phyloP scores from a whole-genome alignment of 257 asterid genomes.

The Avicennia marina region DNA sequence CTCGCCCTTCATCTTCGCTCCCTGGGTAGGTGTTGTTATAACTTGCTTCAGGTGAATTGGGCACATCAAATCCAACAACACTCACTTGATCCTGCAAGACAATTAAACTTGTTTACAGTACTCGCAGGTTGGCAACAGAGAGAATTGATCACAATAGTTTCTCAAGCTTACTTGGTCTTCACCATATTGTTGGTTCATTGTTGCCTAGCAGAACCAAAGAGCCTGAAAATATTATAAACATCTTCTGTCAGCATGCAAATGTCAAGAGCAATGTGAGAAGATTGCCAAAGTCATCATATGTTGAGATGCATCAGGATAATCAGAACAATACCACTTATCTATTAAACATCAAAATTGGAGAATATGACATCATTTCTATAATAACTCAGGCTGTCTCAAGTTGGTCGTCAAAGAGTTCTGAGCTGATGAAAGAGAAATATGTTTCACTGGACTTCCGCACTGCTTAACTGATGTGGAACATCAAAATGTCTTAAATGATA shows the following conservation, averaged over 20 bases:
- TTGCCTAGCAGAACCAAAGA: constrained; percentile 11
- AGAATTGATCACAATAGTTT: neutral
- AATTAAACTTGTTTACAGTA: neutral
- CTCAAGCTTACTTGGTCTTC: constrained; percentile 58
- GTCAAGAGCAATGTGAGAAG: neutral
- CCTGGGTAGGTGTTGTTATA: constrained; percentile 60
- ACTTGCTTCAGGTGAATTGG: constrained; percentile 76
- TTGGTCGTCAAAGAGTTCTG: neutral
- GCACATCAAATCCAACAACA: constrained; percentile 73
- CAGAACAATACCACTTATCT: neutral
- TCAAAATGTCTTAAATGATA: too few species aligned
- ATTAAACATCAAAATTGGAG: neutral
- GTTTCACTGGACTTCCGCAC: neutral
- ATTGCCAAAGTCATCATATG: neutral
- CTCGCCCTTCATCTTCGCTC: constrained; percentile 74
- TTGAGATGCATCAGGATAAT: neutral
- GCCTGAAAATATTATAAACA: constrained; percentile 19
- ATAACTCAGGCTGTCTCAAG: neutral
- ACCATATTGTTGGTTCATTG: constrained; percentile 53
- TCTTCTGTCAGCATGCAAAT: neutral
- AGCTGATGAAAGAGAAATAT: neutral
- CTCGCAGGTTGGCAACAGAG: neutral
- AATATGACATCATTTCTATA: neutral
- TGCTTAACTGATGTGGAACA: too few species aligned
- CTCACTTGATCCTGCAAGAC: constrained; percentile 58